Percentiles rank a stretch among this genome's conserved stretches.
Conservation (phyloP, 2,329 filamentous ascomycete genomes). For the Aspergillus sp. region DNA sequence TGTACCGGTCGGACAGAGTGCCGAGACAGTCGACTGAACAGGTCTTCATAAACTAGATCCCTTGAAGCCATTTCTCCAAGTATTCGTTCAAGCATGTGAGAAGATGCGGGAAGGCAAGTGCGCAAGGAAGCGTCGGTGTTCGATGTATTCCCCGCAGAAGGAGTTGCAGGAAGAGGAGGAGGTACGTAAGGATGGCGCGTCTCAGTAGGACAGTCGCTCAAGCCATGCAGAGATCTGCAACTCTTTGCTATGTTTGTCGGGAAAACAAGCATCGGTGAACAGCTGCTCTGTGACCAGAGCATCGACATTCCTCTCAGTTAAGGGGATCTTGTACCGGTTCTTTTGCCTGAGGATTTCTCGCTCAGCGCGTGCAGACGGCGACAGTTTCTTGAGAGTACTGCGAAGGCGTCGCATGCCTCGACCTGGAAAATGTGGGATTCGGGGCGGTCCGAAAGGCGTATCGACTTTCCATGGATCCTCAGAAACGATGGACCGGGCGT, state of each 20-base stretch:
- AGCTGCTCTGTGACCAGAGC: slow-evolving; percentile 37
- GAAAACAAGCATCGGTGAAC: slow-evolving; percentile 56
- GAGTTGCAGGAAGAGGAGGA: background rate
- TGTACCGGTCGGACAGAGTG: background rate
- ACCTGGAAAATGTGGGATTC: slow-evolving; percentile 29
- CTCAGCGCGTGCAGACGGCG: slow-evolving; percentile 37
- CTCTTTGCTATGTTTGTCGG: slow-evolving; percentile 59
- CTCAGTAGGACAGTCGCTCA: slow-evolving; percentile 68
- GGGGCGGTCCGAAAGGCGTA: slow-evolving; percentile 35
- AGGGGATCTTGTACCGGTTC: slow-evolving; percentile 36
- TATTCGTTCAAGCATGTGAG: background rate
- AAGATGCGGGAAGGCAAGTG: background rate
- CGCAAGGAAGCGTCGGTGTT: background rate
- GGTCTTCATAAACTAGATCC: background rate
- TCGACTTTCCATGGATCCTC: slow-evolving; percentile 35
- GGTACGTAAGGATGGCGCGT: slow-evolving; percentile 28
- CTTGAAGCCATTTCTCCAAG: background rate
- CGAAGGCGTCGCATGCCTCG: slow-evolving; percentile 38
- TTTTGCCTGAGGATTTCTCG: slow-evolving; percentile 38
- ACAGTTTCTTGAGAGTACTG: slow-evolving; percentile 36
- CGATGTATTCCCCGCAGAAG: background rate
- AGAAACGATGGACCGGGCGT: slow-evolving; percentile 26
- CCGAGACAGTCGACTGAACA: background rate
- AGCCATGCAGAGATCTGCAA: slow-evolving; percentile 75
- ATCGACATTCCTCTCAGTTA: slow-evolving; percentile 41